Base-by-base conservation (phyloP, 108 stramenopile species). In the Schizochytrium sp. region DNA sequence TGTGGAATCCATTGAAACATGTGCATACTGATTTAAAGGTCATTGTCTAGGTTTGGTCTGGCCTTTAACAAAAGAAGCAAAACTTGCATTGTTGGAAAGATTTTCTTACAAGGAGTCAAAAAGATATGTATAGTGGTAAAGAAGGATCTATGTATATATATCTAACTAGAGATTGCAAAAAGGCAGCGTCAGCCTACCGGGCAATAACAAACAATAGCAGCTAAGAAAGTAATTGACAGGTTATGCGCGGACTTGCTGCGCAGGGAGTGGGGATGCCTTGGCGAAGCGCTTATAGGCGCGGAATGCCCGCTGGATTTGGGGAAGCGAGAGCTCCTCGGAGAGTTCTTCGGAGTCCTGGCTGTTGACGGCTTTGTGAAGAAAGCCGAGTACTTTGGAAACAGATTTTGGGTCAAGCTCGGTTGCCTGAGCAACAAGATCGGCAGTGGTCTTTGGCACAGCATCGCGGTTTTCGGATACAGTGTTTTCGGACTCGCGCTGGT, bases 211-310 rank as follows among this genome's bases (percentile, higher is more conserved):
- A 28, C 28, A 28, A 28, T 28, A 28, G 28, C 28, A 28, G 28
- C 28, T 28, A 28, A 28, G 28, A 28, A 28, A 8, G 64, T 69
- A 69, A 3, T 69, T 28, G 28, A 69, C 64, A 69, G 64, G 64
- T 69, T 15, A 69, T 7, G 64, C 64, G 64, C 64, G 64, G 42
- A 69, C 64, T 69, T 69, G 64, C 64, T 69, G 64, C 64, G 64
- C 64, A 15, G 64, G 64, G 44, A 69, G 64, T 2, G 64, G 64
- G 42, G 64, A 69, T 5, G 76, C 76, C 50, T 83, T 83, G 76
- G 76, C 76, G 53, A 83, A 83, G 76, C 76, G 76, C 76, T 42
- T 46, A 40, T 83, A 83, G 45, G 47, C 53, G 5, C 10, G 76
- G 2, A 83, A 47, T 5, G 76, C 76, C 10, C 53, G 47, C 76